These are phyloP conservation scores for Pythium rhizo-oryzae DNA, from an alignment of 352 stramenopile species.

Conservation along the genomic window DNA sequence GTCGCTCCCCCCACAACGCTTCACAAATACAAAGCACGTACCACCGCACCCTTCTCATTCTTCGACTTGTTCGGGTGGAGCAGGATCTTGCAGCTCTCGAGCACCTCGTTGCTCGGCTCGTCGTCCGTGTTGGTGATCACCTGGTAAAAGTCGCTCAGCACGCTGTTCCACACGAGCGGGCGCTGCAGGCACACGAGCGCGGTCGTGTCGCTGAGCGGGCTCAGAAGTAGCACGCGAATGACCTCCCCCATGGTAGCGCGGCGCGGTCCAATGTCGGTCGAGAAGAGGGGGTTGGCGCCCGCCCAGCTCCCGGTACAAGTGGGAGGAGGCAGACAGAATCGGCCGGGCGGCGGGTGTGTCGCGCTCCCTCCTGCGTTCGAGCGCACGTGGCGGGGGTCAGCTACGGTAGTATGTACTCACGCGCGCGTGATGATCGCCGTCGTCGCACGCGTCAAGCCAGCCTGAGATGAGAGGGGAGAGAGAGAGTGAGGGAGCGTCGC, in stretches of 20 bases:
- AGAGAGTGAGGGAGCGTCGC: slow-evolving; percentile 6
- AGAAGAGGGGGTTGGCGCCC: neutral
- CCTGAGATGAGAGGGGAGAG: slow-evolving; percentile 2
- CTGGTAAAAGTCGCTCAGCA: slow-evolving; percentile 84
- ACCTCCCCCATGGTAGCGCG: slow-evolving; percentile 67
- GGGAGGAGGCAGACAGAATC: no score
- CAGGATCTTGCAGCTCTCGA: slow-evolving; percentile 75
- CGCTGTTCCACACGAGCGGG: slow-evolving; percentile 73
- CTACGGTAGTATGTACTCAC: no score
- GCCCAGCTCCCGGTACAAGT: neutral
- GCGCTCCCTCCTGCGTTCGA: neutral
- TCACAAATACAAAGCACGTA: slow-evolving; percentile 13
- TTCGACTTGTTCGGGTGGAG: slow-evolving; percentile 85
- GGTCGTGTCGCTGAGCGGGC: slow-evolving; percentile 63
- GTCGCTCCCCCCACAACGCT: neutral
- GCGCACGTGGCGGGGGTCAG: neutral
- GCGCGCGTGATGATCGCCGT: no score
- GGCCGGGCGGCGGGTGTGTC: neutral
- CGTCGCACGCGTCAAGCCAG: neutral
- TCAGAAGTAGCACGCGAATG: slow-evolving; percentile 83
- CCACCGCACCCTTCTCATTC: slow-evolving; percentile 74
- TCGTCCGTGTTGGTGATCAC: slow-evolving; percentile 84
- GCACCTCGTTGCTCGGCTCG: slow-evolving; percentile 51
- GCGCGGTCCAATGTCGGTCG: neutral
- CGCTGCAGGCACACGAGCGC: slow-evolving; percentile 82